A percentile compares a stretch with the other conserved stretches of the same genome.
These are phyloP conservation scores for Rhizoclosmatium sp. DNA, from an alignment of 192 early-diverging fungal genomes.

Conservation along the genomic window DNA sequence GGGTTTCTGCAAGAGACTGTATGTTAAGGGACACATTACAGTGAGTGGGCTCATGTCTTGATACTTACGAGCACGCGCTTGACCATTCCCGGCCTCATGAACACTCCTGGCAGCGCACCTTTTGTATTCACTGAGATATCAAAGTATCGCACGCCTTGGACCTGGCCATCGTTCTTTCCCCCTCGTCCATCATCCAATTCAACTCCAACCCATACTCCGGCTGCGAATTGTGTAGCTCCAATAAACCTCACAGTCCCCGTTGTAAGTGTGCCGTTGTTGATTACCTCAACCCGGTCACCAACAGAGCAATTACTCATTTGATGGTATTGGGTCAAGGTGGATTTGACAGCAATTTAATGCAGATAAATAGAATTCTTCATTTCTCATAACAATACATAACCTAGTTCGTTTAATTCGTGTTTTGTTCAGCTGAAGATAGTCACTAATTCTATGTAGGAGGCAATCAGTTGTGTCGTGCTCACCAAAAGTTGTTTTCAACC, in stretches of 20 bases:
- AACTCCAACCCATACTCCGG: constrained; percentile 90
- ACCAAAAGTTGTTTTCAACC: too few relatives aligned
- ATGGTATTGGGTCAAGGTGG: too few relatives aligned
- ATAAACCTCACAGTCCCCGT: constrained; percentile 79
- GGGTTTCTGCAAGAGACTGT: neutral
- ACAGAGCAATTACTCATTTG: neutral
- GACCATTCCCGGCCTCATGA: constrained; percentile 49
- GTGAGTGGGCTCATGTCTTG: neutral
- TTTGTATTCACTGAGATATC: constrained; percentile 12
- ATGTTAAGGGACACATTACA: neutral
- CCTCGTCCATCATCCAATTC: constrained; percentile 71
- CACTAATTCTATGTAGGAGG: too few relatives aligned
- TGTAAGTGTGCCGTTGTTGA: constrained; percentile 4
- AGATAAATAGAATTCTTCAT: too few relatives aligned
- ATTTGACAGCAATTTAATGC: too few relatives aligned
- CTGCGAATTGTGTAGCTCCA: constrained; percentile 81
- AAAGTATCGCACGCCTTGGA: constrained; percentile 55
- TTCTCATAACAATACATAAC: too few relatives aligned
- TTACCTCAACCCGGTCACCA: constrained; percentile 18
- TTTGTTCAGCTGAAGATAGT: too few relatives aligned
- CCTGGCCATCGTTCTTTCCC: constrained; percentile 60
- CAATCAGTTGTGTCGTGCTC: too few relatives aligned
- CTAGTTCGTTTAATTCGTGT: too few relatives aligned
- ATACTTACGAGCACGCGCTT: constrained; percentile 9
- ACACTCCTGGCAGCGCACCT: constrained; percentile 43